A percentile compares a stretch with the other conserved stretches of the same genome.
phyloP scores from a whole-genome alignment of 2,329 filamentous ascomycete genomes.

The Fusarium longipes region DNA sequence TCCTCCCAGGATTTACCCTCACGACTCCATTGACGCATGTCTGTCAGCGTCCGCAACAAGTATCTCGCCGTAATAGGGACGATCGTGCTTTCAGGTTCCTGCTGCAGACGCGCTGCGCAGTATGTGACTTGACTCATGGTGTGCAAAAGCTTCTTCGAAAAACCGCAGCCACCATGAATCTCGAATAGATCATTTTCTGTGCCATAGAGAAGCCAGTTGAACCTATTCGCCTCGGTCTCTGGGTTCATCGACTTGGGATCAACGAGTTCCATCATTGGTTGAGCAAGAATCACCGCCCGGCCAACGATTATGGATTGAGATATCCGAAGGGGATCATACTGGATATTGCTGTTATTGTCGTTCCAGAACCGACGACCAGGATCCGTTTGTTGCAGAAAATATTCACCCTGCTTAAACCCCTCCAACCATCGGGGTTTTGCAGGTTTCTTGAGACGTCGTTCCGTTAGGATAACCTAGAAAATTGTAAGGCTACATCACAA shows the following conservation, averaged over 20 bases:
- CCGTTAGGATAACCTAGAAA: constrained; percentile 51
- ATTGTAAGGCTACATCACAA: constrained; percentile 1
- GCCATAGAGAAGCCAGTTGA: constrained; percentile 55
- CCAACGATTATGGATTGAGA: constrained; percentile 56
- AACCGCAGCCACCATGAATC: constrained; percentile 57
- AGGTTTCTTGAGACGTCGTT: constrained; percentile 51
- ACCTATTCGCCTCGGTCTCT: constrained; percentile 47
- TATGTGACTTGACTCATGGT: constrained; percentile 54
- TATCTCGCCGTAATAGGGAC: constrained; percentile 49
- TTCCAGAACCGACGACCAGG: constrained; percentile 53
- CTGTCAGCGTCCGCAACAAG: constrained; percentile 45
- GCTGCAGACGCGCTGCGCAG: constrained; percentile 50
- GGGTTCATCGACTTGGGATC: constrained; percentile 45
- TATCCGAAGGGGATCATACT: constrained; percentile 50
- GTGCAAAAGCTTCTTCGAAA: constrained; percentile 55
- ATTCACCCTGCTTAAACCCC: constrained; percentile 52
- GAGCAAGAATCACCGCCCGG: constrained; percentile 54
- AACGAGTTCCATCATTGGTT: constrained; percentile 53
- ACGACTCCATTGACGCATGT: constrained; percentile 53
- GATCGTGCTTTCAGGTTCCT: constrained; percentile 49
- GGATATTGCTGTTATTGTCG: constrained; percentile 45
- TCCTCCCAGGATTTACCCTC: constrained; percentile 43
- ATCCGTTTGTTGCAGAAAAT: constrained; percentile 51
- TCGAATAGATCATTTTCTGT: constrained; percentile 50
- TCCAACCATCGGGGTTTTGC: constrained; percentile 53